Percentiles rank a stretch among this genome's conserved stretches.
phyloP scores from a whole-genome alignment of 208 protist genomes.

The Trypanosoma scelopori region DNA sequence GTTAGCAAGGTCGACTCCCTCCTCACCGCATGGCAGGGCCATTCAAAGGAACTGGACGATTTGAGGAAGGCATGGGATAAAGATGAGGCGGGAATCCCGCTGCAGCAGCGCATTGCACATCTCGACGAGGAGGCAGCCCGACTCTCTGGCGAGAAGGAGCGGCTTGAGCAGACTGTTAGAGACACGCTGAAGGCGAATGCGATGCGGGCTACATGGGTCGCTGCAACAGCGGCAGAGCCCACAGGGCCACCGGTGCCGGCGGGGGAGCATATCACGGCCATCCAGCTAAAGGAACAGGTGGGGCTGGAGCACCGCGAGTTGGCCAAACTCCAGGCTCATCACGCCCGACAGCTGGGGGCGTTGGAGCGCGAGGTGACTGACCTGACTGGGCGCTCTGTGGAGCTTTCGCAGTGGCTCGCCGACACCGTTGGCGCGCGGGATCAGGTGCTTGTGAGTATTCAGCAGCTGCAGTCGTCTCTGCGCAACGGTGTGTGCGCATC shows the following conservation, averaged over 20 bases:
- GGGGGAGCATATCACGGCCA: slow-evolving; percentile 5
- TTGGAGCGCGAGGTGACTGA: slow-evolving; percentile 64
- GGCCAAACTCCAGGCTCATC: slow-evolving; percentile 17
- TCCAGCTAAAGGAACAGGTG: slow-evolving; percentile 30
- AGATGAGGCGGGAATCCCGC: slow-evolving; percentile 29
- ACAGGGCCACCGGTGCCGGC: neutral
- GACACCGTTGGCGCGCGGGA: slow-evolving; percentile 26
- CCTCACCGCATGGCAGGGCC: slow-evolving; percentile 29
- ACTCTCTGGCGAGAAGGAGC: slow-evolving; percentile 26
- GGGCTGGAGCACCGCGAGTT: slow-evolving; percentile 28
- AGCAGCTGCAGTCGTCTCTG: slow-evolving; percentile 24
- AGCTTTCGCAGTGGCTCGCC: slow-evolving; percentile 36
- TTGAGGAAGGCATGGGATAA: slow-evolving; percentile 33
- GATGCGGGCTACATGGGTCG: slow-evolving; percentile 15
- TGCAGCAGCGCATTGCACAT: slow-evolving; percentile 29
- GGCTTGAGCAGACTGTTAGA: slow-evolving; percentile 12
- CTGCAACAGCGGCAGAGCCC: neutral
- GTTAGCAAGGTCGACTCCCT: slow-evolving; percentile 32
- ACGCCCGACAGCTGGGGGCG: slow-evolving; percentile 21
- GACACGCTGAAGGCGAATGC: slow-evolving; percentile 16
- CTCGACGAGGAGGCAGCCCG: slow-evolving; percentile 23
- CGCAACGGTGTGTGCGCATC: slow-evolving; percentile 17
- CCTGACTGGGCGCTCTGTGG: slow-evolving; percentile 32
- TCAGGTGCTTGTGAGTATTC: slow-evolving; percentile 11
- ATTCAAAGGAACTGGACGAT: slow-evolving; percentile 40